phyloP scores from a whole-genome alignment of 345 rosid genomes.

The Viola odorata region DNA sequence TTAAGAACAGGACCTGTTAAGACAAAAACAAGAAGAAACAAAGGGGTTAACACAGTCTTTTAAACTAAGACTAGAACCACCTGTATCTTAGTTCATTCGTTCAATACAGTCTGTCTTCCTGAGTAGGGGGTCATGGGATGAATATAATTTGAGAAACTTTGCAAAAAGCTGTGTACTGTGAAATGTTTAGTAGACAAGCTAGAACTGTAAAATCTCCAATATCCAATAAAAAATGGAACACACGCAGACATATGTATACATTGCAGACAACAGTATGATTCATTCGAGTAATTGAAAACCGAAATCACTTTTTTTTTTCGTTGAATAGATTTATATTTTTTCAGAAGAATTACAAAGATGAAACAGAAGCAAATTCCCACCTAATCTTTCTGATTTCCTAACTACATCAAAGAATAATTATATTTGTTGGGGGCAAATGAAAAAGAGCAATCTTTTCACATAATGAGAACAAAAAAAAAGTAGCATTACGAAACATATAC shows the following conservation, averaged over 20 bases:
- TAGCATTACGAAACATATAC: background rate
- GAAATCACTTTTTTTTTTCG: background rate
- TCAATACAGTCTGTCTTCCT: no score
- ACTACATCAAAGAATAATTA: background rate
- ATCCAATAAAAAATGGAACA: background rate
- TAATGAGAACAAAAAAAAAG: background rate
- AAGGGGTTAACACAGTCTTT: conserved; percentile 4
- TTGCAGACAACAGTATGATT: background rate
- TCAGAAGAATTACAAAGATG: no score
- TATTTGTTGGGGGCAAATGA: background rate
- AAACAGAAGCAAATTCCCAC: background rate
- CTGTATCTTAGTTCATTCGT: no score
- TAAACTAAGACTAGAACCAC: no score
- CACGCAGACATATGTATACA: background rate
- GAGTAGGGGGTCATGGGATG: no score
- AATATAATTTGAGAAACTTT: background rate
- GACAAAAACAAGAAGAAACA: conserved; percentile 4
- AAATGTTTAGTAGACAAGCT: background rate
- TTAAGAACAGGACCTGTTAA: conserved; percentile 81
- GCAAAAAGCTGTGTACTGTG: background rate
- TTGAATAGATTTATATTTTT: no score
- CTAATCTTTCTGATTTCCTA: background rate
- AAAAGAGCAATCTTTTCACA: background rate
- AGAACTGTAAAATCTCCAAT: conserved; percentile 4
- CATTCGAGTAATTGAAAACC: background rate